Percentiles rank a stretch among this genome's conserved stretches.
These are phyloP conservation scores for Hebeloma cylindrosporum DNA, from an alignment of 768 basidiomycete genomes.

Conservation along the genomic window DNA sequence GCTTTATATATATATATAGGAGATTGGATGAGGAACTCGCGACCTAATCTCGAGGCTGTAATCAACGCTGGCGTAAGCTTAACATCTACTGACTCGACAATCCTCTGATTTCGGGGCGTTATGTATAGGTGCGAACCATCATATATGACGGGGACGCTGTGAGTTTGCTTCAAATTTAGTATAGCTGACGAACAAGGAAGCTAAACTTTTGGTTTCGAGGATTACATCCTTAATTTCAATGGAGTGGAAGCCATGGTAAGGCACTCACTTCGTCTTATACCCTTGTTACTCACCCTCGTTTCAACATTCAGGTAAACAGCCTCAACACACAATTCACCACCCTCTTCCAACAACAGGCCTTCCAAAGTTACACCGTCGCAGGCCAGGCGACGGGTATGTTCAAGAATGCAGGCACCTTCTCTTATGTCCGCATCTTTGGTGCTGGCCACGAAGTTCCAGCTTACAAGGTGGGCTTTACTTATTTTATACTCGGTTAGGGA, in stretches of 20 bases:
- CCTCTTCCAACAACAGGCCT: conserved; percentile 40
- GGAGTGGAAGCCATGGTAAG: conserved; percentile 60
- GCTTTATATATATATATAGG: conserved; percentile 23
- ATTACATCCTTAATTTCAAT: conserved; percentile 54
- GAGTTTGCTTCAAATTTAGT: conserved; percentile 17
- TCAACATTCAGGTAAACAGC: conserved; percentile 37
- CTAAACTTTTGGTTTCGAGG: conserved; percentile 26
- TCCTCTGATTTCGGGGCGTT: background rate
- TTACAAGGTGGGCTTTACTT: conserved; percentile 41
- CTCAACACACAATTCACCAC: conserved; percentile 47
- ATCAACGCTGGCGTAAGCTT: conserved; percentile 51
- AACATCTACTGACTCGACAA: too few relatives aligned
- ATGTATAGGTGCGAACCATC: conserved; percentile 40
- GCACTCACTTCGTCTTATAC: background rate
- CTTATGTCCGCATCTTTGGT: conserved; percentile 52
- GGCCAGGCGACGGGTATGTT: conserved; percentile 50
- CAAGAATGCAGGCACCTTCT: conserved; percentile 60
- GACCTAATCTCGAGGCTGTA: conserved; percentile 52
- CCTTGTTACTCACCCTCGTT: background rate
- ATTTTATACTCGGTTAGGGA: background rate
- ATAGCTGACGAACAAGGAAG: background rate
- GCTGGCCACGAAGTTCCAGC: conserved; percentile 51
- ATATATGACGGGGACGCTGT: conserved; percentile 61
- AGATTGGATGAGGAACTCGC: conserved; percentile 59
- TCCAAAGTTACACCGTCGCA: conserved; percentile 48